Base-by-base conservation (phyloP, 768 basidiomycete genomes). In the Clitopilus hobsonii region DNA sequence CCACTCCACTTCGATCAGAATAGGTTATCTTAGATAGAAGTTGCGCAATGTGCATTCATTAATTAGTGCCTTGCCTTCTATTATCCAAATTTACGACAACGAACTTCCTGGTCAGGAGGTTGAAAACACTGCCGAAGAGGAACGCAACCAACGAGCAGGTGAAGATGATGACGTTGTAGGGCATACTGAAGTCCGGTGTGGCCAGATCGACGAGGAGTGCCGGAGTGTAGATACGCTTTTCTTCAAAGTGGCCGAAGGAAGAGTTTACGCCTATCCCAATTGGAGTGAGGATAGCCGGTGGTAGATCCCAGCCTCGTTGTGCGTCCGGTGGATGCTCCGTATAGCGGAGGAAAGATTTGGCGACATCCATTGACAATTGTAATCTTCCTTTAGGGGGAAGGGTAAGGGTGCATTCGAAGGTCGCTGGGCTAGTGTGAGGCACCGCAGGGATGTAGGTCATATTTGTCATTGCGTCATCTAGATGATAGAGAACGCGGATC, bases 181-280 rank as follows among this genome's bases (percentile, higher is more conserved):
- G 97, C 97, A 98, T 98, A 69, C 91, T 94, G 68, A 98, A 98
- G 69, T 98, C 97, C 0, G 96, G 97, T 29, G 93, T 94, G n/a
- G 96, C 89, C n/a, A 97, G 81, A 68, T 95, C 93, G 45, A 95
- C 83, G 30, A 98, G 83, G 23, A 96, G 77, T 7, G 86, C 80
- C 0, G 83, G 77, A 1, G 92, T 94, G 69, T 96, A 96, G 47
- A 97, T 79, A 45, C 86, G 69, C 28, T 56, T 56, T 24, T 57
- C 61, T 53, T 56, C 55, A 38, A 54, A 29, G 50, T 59, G 53
- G 27, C 58, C 50, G 11, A 52, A 25, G n/a, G 62, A 62, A 25
- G 30, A 49, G 52, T 65, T 65, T 53, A 53, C 54, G 6, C 51
- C 53, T 36, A 54, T 50, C 50, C 66, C 53, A 2, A 74, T 55